Evolutionary conservation across 768 basidiomycete genomes (phyloP).

Genomic region (Austroboletus eburneus): DNA sequence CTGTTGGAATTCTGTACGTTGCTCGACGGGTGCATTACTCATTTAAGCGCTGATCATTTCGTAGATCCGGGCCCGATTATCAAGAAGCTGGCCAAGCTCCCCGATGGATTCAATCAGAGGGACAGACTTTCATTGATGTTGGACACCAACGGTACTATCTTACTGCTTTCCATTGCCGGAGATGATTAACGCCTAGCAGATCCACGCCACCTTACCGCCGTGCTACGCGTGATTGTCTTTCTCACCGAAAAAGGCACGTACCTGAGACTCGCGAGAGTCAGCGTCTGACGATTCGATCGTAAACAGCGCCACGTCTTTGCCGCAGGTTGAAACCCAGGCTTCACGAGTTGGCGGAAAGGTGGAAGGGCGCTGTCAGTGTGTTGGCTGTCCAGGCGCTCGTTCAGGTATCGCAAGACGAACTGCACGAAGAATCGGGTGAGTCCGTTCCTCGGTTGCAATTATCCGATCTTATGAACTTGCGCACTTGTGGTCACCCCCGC

Average conservation of each 20-base stretch:
- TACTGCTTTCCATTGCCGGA: not conserved
- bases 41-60: not conserved
- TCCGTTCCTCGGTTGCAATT: not conserved
- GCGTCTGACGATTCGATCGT: not conserved
- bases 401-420: constrained; percentile 9
- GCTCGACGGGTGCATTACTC: too few relatives aligned
- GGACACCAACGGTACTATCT: not conserved
- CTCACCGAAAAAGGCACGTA: constrained; percentile 6
- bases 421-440: constrained; percentile 10
- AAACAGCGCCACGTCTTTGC: constrained; percentile 5
- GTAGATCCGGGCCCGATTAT: constrained; percentile 3
- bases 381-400: constrained; percentile 20
- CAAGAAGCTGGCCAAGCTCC: constrained; percentile 1
- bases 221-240: constrained; percentile 10
- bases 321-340: constrained; percentile 7
- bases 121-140: constrained; percentile 13
- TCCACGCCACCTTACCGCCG: constrained; percentile 10
- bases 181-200: too few relatives aligned
- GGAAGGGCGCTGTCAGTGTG: constrained; percentile 11
- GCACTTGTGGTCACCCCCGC: too few relatives aligned
- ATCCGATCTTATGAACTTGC: not conserved
- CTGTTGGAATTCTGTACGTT: constrained; percentile 10
- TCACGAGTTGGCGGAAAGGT: constrained; percentile 9
- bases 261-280: not conserved
- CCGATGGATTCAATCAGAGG: not conserved